Evolutionary conservation across 2,329 filamentous ascomycete species (phyloP), one percentile per base, ranked within the genome.

Genomic region (Lachnellula occidentalis): DNA sequence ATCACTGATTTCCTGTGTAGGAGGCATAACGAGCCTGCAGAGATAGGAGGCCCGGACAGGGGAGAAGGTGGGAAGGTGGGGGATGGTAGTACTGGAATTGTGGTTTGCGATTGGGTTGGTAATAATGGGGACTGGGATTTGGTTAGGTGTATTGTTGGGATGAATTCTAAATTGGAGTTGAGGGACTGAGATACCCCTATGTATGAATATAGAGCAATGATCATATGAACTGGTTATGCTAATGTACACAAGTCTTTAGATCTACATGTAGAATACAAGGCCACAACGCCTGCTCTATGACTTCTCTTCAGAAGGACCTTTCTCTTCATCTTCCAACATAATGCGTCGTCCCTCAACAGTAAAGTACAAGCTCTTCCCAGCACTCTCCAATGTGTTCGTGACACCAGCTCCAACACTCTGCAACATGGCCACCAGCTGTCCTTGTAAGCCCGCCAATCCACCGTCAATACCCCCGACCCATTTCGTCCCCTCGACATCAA

Each of bases 81-180:
- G 1, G 85, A 90, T 66, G 91, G 87, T 27, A 80, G 83, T 5
- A 95, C 92, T 1, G 94, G 94, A 4, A 83, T 97, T 56, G 85
- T 97, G 45, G 87, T 97, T 24, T 94, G 88, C 58, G 94, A 99
- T 71, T 96, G 89, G 89, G 92, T 96, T 49, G 94, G 94, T 2
- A 76, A 85, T 57, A 79, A 85, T 58, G 91, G 86, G 0, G 88
- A 97, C 72, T 99, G 92, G 92, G 91, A 96, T 73, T 72, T 97
- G 52, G 82, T 95, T 36, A 81, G 86, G 60, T 88, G 89, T 71
- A 86, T 96, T 64, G 86, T 97, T 6, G 92, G 89, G 6, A 92
- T 95, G 90, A 99, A 99, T 69, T 82, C 87, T 22, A 86, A 76
- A 58, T 66, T 86, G 57, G 77, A 83, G 65, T 64, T 79, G 51